Conservation (phyloP, 2,329 filamentous ascomycete genomes). For the Neonectria punicea region DNA sequence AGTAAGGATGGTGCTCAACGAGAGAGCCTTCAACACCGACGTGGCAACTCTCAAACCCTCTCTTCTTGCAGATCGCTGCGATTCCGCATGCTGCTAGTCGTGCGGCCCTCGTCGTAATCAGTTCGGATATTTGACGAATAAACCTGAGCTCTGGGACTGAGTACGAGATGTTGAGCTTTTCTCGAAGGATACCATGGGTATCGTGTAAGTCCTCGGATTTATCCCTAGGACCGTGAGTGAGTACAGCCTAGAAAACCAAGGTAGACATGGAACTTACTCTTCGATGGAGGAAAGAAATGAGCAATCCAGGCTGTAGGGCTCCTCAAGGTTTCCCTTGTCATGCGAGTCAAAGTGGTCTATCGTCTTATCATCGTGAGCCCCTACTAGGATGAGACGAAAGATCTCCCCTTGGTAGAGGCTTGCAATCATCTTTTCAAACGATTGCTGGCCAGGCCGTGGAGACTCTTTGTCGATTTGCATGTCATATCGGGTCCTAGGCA, state of each 20-base stretch:
- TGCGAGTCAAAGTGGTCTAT: constrained; percentile 84
- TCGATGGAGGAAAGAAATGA: constrained; percentile 95
- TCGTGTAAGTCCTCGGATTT: constrained; percentile 95
- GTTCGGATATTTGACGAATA: constrained; percentile 86
- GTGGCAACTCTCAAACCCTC: constrained; percentile 86
- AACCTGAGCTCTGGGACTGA: constrained; percentile 87
- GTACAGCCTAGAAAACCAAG: not conserved
- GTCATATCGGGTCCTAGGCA: constrained; percentile 88
- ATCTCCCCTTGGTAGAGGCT: constrained; percentile 95
- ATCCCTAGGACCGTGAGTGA: constrained; percentile 68
- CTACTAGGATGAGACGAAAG: constrained; percentile 89
- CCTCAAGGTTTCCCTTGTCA: constrained; percentile 81
- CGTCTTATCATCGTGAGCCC: constrained; percentile 82
- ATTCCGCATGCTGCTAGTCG: constrained; percentile 95
- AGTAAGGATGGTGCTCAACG: constrained; percentile 99
- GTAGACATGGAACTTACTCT: constrained; percentile 67
- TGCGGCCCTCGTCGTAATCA: constrained; percentile 94
- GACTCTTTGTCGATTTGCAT: constrained; percentile 89
- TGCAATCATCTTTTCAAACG: constrained; percentile 98
- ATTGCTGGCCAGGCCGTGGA: constrained; percentile 91
- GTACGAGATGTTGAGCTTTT: constrained; percentile 76
- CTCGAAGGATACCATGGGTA: constrained; percentile 83
- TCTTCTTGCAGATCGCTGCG: constrained; percentile 97
- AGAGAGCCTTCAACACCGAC: constrained; percentile 97
- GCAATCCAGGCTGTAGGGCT: constrained; percentile 89